Conservation (phyloP, 2,329 filamentous ascomycete species). For the Ascochyta lentis region DNA sequence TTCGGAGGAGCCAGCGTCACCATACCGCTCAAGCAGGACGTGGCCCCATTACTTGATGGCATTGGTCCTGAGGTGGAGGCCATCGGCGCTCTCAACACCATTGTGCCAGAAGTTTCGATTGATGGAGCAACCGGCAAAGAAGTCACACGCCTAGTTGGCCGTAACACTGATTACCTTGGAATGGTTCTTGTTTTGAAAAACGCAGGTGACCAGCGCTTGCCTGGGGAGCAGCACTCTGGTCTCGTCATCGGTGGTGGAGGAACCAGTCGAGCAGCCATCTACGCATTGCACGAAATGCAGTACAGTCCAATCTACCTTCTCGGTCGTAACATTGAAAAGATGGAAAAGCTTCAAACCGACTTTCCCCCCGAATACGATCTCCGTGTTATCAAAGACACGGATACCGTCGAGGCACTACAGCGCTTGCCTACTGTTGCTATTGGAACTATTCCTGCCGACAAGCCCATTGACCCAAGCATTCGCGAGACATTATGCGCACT, state of each 20-base stretch:
- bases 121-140: constrained; percentile 51
- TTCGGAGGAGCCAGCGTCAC: constrained; percentile 97
- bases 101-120: constrained; percentile 66
- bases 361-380: constrained; percentile 79
- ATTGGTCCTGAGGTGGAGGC: constrained; percentile 77
- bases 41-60: constrained; percentile 81
- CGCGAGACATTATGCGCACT: constrained; percentile 67
- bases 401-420: constrained; percentile 55
- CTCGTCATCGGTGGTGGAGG: constrained; percentile 91
- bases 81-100: constrained; percentile 95
- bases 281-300: constrained; percentile 81
- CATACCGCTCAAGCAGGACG: constrained; percentile 90
- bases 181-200: constrained; percentile 81
- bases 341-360: constrained; percentile 69
- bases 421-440: constrained; percentile 74
- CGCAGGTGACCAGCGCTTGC: constrained; percentile 59
- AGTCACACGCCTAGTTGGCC: constrained; percentile 69
- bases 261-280: constrained; percentile 90
- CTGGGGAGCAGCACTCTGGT: constrained; percentile 59
- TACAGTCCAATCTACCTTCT: constrained; percentile 88
- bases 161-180: constrained; percentile 95
- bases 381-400: constrained; percentile 58
- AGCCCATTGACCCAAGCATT: constrained; percentile 76
- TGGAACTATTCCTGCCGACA: constrained; percentile 89
- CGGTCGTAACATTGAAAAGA: constrained; percentile 75